phyloP scores from a whole-genome alignment of 2,329 filamentous ascomycete species.

The Xylaria hypoxylon region DNA sequence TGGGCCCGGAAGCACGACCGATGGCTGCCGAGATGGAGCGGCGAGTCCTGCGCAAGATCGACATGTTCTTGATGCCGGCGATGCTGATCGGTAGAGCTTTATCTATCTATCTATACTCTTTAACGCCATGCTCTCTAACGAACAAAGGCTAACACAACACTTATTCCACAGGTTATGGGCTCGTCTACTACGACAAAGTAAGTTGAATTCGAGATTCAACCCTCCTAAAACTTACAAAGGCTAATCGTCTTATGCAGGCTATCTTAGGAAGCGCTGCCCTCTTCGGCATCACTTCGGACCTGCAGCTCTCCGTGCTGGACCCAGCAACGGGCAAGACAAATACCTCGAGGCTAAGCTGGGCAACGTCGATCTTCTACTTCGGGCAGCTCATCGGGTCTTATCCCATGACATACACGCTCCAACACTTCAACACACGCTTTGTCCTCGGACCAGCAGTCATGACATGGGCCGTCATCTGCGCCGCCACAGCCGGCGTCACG shows the following conservation, averaged over 20 bases:
- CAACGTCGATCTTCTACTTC: constrained; percentile 83
- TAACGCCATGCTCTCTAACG: not conserved
- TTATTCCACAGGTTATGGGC: constrained; percentile 62
- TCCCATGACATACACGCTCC: constrained; percentile 77
- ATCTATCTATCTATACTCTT: not conserved
- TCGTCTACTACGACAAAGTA: constrained; percentile 78
- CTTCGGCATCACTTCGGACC: constrained; percentile 80
- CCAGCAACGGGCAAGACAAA: constrained; percentile 64
- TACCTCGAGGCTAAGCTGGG: constrained; percentile 78
- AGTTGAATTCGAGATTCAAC: not conserved
- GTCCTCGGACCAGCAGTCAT: constrained; percentile 73
- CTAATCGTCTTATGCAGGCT: constrained; percentile 57
- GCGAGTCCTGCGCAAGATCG: constrained; percentile 73
- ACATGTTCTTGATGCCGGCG: constrained; percentile 73
- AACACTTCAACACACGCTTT: constrained; percentile 73
- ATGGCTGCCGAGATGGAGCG: constrained; percentile 62
- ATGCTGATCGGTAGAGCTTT: constrained; percentile 64
- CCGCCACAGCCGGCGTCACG: constrained; percentile 75
- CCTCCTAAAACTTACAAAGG: not conserved
- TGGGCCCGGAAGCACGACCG: constrained; percentile 2
- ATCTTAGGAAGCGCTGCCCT: constrained; percentile 79
- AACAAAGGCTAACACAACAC: not conserved
- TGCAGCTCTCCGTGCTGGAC: constrained; percentile 67
- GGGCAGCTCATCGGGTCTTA: constrained; percentile 81
- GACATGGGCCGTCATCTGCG: constrained; percentile 74